Evolutionary conservation across 2,329 filamentous ascomycete species (phyloP), one percentile per base, ranked within the genome.

Genomic region (Alternaria incomplexa): DNA sequence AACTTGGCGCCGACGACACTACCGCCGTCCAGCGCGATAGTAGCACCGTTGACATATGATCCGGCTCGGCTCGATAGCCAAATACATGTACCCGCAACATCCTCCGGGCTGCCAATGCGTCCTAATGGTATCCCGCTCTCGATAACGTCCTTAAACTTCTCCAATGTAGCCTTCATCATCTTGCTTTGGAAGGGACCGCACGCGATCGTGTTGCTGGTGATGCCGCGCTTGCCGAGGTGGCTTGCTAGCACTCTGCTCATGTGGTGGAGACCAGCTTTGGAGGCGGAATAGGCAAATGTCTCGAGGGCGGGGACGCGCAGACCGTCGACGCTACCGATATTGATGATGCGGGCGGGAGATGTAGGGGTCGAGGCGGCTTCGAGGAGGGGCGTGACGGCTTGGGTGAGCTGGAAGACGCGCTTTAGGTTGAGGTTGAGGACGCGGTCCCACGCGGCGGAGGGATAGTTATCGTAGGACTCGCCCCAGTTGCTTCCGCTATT

Each of bases 111-210:
- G 0, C 91, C 91, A 70, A 93, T 91, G 30, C 91, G 81, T 0
- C 87, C 85, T 68, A 93, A 73, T 10, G 91, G 91, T 63, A 91
- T 88, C 4, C 88, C 85, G 0, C 79, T 81, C 61, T 84, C 83
- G 68, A 91, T 89, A 7, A 77, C 77, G 5, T 87, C 85, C 51
- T 85, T 82, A 61, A 85, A 85, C 30, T 88, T 83, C 59, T 87
- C 81, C 70, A 90, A 85, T 80, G 90, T 92, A 2, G 87, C 85
- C 43, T 89, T 90, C 90, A 92, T 92, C 85, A 92, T 91, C 73
- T 89, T 90, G 17, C 89, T 90, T 67, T 89, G 84, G 64, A 91
- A 91, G 4, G 90, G 90, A 4, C 91, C 91, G 64, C 90, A 92
- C 6, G 91, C 91, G 59, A 93, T 80, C 4, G 88, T 88, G 74